Base-by-base conservation (phyloP, 805 yeast species). In the Metschnikowia lochheadii region DNA sequence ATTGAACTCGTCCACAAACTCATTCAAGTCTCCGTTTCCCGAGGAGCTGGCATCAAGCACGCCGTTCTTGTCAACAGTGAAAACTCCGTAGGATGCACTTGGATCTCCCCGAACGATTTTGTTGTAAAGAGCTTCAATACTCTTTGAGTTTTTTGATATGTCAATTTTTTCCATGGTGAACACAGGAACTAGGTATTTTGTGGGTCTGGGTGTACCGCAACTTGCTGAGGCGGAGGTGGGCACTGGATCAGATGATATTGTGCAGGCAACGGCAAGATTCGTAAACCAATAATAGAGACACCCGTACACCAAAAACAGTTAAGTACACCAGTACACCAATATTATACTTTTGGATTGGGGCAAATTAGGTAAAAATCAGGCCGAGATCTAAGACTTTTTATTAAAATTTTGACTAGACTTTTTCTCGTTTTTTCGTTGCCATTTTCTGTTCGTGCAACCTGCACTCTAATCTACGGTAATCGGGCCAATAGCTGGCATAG, bases 81-180 rank as follows among this genome's bases (percentile, higher is more conserved):
- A 87, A 37, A 94, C 83, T 29, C 87, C 87, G 83, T 94, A 94
- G 10, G 84, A 75, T 46, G 80, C 73, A 40, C 75, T 78, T 13
- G 82, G 78, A 59, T 87, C 91, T 37, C 92, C 94, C 53, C 83
- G 79, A 33, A 90, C 92, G 43, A 94, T 85, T 53, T 81, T 78
- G 56, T 86, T 84, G 72, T 92, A 94, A 48, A 84, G 77, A 50
- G 77, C 77, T 63, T 87, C 89, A 60, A 90, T 84, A 49, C 82
- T 85, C 60, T 80, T 81, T 40, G 96, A 87, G 66, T 87, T 80
- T 44, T 89, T 79, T 41, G 91, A 74, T 57, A 80, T 66, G 59
- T 81, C 82, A 48, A 81, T 67, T 64, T 77, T 77, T 58, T 81
- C 84, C 85, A 81, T 80, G 45, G 29, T 21, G 5, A 13, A 20